Conservation (phyloP, 441 rosid genomes). For the Breynia disticha region DNA sequence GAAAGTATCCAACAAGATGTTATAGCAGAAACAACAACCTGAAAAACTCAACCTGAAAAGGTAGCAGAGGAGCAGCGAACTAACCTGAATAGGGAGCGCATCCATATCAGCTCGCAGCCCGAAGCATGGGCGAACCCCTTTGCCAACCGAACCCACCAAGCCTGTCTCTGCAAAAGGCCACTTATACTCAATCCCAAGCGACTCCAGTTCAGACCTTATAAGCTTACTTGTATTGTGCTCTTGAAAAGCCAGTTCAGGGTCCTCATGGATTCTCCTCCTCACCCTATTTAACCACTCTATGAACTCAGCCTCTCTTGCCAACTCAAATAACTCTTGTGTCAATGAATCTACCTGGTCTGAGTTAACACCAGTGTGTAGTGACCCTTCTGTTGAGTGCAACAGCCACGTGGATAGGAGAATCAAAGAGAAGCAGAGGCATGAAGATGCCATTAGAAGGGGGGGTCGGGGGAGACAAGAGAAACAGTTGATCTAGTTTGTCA, state of each 20-base stretch:
- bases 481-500: too few relatives aligned
- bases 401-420: too few relatives aligned
- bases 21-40: too few relatives aligned
- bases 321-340: conserved; percentile 16
- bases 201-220: conserved; percentile 49
- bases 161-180: conserved; percentile 77
- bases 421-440: too few relatives aligned
- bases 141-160: conserved; percentile 54
- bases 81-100: conserved; percentile 44
- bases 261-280: conserved; percentile 37
- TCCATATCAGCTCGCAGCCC: conserved; percentile 87
- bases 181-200: conserved; percentile 42
- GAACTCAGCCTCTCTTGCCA: conserved; percentile 35
- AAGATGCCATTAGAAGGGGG: too few relatives aligned
- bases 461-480: too few relatives aligned
- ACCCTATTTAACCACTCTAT: conserved; percentile 32
- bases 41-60: conserved; percentile 13
- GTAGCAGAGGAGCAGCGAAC: conserved; percentile 32
- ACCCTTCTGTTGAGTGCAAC: too few relatives aligned
- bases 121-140: conserved; percentile 46
- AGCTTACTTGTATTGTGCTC: conserved; percentile 58
- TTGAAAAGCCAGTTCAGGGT: conserved; percentile 49
- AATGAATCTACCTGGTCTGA: not conserved
- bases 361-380: too few relatives aligned
- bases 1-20: not conserved